These are phyloP conservation scores for Phalaenopsis hybrid DNA, from an alignment of 116 monocot species.

Conservation along the genomic window DNA sequence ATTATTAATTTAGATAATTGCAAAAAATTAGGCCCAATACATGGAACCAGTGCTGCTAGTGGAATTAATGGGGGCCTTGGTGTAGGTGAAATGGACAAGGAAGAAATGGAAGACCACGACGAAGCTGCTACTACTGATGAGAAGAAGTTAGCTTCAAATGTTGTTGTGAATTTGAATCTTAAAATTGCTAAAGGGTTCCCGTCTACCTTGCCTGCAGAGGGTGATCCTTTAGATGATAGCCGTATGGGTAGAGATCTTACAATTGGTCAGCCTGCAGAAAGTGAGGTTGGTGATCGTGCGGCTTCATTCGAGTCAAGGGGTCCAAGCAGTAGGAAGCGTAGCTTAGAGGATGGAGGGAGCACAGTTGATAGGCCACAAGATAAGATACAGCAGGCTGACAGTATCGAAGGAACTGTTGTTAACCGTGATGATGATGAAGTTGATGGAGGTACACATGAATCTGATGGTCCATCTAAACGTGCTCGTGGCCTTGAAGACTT, in stretches of 20 bases:
- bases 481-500: slow-evolving; percentile 66
- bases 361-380: slow-evolving; percentile 85
- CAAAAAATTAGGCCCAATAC: slow-evolving; percentile 59
- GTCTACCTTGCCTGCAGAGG: slow-evolving; percentile 30
- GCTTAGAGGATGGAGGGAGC: slow-evolving; percentile 87
- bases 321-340: slow-evolving; percentile 80
- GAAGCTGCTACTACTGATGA: slow-evolving; percentile 56
- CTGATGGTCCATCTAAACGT: slow-evolving; percentile 59
- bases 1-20: slow-evolving; percentile 35
- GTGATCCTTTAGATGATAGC: slow-evolving; percentile 45
- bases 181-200: slow-evolving; percentile 62
- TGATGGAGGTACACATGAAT: slow-evolving; percentile 66
- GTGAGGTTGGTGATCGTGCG: slow-evolving; percentile 97
- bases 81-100: slow-evolving; percentile 47
- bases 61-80: slow-evolving; percentile 64
- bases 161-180: slow-evolving; percentile 76
- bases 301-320: slow-evolving; percentile 94
- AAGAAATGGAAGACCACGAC: slow-evolving; percentile 48
- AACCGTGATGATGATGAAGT: slow-evolving; percentile 85
- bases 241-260: slow-evolving; percentile 78
- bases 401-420: slow-evolving; percentile 90
- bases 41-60: slow-evolving; percentile 84
- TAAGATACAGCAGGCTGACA: slow-evolving; percentile 61
- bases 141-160: slow-evolving; percentile 63
- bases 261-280: slow-evolving; percentile 90